A percentile compares a stretch with the other conserved stretches of the same genome.
Evolutionary conservation across 805 yeast species (phyloP).

Genomic region (Starmerella sirachaensis): DNA sequence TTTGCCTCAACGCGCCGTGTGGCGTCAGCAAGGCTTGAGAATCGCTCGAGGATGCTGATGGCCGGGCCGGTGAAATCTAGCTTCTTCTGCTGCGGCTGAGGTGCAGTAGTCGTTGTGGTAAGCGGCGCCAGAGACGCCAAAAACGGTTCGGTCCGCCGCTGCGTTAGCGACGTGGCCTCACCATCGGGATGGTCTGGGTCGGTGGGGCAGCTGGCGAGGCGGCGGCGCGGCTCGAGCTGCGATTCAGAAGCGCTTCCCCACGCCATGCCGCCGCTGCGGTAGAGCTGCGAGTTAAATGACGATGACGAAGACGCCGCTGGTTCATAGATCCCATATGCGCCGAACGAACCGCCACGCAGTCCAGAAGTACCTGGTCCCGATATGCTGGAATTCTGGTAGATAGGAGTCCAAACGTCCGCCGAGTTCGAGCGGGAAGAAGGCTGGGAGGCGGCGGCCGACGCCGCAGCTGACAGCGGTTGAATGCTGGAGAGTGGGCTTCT

Average conservation of each 20-base stretch:
- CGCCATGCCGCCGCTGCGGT: conserved; percentile 22
- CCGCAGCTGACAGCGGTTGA: background rate
- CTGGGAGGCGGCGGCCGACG: too few species aligned
- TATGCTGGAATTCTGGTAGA: background rate
- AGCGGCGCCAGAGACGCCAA: conserved; percentile 15
- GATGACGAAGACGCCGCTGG: conserved; percentile 6
- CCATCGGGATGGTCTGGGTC: conserved; percentile 1
- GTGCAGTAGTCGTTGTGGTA: conserved; percentile 1
- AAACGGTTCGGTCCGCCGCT: conserved; percentile 13
- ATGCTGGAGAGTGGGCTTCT: conserved; percentile 4
- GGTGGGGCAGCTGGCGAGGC: conserved; percentile 12
- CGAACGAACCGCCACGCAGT: conserved; percentile 13
- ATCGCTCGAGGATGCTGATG: conserved; percentile 22
- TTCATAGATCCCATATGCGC: conserved; percentile 12
- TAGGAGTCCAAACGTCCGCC: conserved; percentile 10
- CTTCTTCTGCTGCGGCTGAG: too few species aligned
- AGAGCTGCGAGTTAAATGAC: conserved; percentile 20
- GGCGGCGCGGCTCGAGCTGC: conserved; percentile 13
- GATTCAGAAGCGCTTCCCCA: conserved; percentile 24
- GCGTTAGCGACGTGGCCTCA: background rate
- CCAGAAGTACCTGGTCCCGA: too few species aligned
- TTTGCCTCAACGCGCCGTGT: conserved; percentile 17
- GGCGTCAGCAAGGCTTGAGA: conserved; percentile 22
- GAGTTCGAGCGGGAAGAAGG: too few species aligned
- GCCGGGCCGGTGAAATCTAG: conserved; percentile 22